Base-by-base conservation (phyloP, 1,284 basidiomycete species). In the Pterulicium gracile region DNA sequence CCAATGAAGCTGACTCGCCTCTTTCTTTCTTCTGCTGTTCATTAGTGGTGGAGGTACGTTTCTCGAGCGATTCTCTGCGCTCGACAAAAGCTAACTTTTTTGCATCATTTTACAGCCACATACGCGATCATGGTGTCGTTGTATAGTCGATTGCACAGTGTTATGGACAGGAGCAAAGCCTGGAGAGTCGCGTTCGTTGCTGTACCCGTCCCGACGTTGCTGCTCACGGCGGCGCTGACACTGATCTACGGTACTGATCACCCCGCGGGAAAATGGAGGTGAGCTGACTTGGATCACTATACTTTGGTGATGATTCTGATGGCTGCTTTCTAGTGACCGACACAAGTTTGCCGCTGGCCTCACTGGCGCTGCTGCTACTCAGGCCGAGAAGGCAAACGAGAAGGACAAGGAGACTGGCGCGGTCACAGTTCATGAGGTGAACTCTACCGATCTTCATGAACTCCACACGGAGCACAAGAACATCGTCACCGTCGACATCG, bases 81-180 rank as follows among this genome's bases (percentile, higher is more conserved):
- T 42, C 23, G 17, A 32, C 27, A 14, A 47, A 15, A 13, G 12
- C 35, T 20, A 35, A 32, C 13, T 20, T 23, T 43, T 2, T 15
- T 43, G n/a, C 20, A 41, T 15, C 15, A 10, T 20, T 21, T 21
- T 5, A 42, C 35, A 23, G 69, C 74, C 45, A 79, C 77, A 0
- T 79, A 75, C 56, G 67, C 70, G 24, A 69, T 79, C 52, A 81
- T 81, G 79, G 70, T 75, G 4, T 71, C 75, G 4, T 59, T 80
- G 22, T 81, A 71, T 60, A 61, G 73, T 19, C 49, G 60, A 10
- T 49, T 59, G 1, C 60, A 68, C 13, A 71, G 72, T 7, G 2
- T 54, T 15, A 23, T 77, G 15, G 58, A 63, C 1, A 49, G 62
- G 2, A 68, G 72, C 50, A 54, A 68, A 0, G 73, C 79, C 5